A percentile compares a stretch with the other conserved stretches of the same genome.
Evolutionary conservation across 345 rosid genomes (phyloP).

Genomic region (Euphorbia lathyris): DNA sequence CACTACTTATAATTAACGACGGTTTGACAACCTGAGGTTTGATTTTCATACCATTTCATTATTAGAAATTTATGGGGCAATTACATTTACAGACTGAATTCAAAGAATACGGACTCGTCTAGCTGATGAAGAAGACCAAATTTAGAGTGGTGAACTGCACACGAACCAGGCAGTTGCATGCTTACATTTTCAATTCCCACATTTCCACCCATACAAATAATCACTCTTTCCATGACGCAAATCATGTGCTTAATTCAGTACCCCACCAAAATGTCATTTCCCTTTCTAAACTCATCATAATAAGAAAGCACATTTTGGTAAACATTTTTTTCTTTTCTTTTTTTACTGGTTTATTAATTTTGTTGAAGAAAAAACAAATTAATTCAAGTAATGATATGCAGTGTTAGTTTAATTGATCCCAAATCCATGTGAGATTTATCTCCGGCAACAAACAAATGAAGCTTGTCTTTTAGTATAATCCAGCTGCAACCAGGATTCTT

Average conservation of each 20-base stretch:
- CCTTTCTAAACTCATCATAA: constrained; percentile 15
- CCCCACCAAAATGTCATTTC: constrained; percentile 2
- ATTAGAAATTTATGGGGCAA: no score
- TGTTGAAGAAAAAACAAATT: no score
- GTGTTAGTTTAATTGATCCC: constrained; percentile 34
- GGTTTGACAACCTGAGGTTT: no score
- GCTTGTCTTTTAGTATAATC: constrained; percentile 43
- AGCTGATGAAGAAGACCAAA: no score
- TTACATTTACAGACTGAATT: no score
- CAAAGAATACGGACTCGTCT: no score
- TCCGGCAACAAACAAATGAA: constrained; percentile 49
- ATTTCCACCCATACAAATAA: constrained; percentile 22
- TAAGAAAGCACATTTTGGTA: no score
- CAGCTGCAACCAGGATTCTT: constrained; percentile 83
- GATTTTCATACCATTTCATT: no score
- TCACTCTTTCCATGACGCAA: constrained; percentile 6
- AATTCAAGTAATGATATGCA: no score
- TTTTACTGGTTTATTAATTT: no score
- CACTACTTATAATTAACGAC: no score
- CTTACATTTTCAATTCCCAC: constrained; percentile 34
- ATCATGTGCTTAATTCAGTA: constrained; percentile 6
- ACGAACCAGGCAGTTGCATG: constrained; percentile 32
- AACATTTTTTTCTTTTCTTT: no score
- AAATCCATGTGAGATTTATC: constrained; percentile 42
- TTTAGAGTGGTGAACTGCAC: constrained; percentile 8